Evolutionary conservation across 495 filamentous ascomycete species (phyloP).

Genomic region (Wilcoxina mikolae): DNA sequence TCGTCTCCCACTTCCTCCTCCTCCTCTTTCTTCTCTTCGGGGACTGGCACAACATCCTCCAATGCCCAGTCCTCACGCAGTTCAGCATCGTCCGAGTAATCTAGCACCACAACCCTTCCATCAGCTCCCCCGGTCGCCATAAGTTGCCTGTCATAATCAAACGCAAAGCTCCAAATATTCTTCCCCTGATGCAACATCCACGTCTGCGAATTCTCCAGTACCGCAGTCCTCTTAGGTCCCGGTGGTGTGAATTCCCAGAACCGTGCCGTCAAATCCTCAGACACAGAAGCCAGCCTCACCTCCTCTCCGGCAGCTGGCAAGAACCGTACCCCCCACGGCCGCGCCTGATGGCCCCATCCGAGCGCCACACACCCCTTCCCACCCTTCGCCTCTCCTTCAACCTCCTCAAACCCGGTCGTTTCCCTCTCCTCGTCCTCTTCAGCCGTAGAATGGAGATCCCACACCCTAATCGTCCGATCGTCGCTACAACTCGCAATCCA

Average conservation of each 20-base stretch:
- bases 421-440: slow-evolving; percentile 32
- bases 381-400: slow-evolving; percentile 4
- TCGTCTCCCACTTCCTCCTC: not conserved
- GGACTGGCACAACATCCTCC: slow-evolving; percentile 4
- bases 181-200: slow-evolving; percentile 62
- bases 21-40: not conserved
- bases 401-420: slow-evolving; percentile 13
- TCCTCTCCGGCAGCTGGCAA: slow-evolving; percentile 28
- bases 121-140: slow-evolving; percentile 82
- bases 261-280: slow-evolving; percentile 62
- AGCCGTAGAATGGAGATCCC: slow-evolving; percentile 50
- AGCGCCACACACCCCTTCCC: slow-evolving; percentile 38
- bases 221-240: not conserved
- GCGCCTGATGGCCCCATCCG: slow-evolving; percentile 69
- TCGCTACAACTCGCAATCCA: slow-evolving; percentile 86
- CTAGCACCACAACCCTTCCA: slow-evolving; percentile 41
- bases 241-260: slow-evolving; percentile 45
- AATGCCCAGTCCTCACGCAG: slow-evolving; percentile 14
- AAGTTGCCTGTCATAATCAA: slow-evolving; percentile 30
- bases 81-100: slow-evolving; percentile 13
- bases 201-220: slow-evolving; percentile 38
- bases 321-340: slow-evolving; percentile 79
- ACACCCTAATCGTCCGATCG: slow-evolving; percentile 77
- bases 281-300: slow-evolving; percentile 50
- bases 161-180: slow-evolving; percentile 69